phyloP scores from a whole-genome alignment of 2,329 filamentous ascomycete species.

The Bipolaris victoriae region DNA sequence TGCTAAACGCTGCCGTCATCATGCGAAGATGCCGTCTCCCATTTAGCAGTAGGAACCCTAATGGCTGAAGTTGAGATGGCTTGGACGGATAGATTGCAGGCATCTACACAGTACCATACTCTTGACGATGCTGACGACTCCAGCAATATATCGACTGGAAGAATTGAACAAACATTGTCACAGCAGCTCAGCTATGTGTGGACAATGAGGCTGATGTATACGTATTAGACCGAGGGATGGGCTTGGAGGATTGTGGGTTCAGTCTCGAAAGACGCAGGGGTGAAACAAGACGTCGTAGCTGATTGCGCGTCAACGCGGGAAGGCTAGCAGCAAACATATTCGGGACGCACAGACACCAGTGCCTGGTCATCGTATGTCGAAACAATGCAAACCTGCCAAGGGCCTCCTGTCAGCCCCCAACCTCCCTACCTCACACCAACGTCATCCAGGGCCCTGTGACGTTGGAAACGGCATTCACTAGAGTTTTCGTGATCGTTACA shows the following conservation, averaged over 20 bases:
- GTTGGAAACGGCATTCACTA: background rate
- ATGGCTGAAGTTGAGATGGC: background rate
- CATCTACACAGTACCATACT: background rate
- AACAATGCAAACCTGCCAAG: constrained; percentile 15
- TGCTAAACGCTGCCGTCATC: background rate
- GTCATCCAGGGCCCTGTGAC: constrained; percentile 19
- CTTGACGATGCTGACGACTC: background rate
- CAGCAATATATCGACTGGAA: constrained; percentile 10
- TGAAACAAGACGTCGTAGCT: constrained; percentile 19
- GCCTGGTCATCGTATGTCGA: constrained; percentile 1
- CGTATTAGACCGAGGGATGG: constrained; percentile 8
- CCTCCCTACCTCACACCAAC: constrained; percentile 18
- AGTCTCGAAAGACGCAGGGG: constrained; percentile 11
- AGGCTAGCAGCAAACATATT: constrained; percentile 1
- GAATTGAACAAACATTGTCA: background rate
- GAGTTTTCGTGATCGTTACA: constrained; percentile 2
- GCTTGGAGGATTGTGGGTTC: constrained; percentile 6
- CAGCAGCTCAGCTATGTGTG: background rate
- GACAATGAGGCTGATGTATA: constrained; percentile 3
- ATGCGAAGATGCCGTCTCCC: background rate
- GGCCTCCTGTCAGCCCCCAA: background rate
- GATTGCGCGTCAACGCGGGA: constrained; percentile 19
- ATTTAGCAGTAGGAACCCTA: background rate
- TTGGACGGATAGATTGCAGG: background rate
- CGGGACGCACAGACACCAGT: background rate